Conservation (phyloP, 2,329 filamentous ascomycete genomes). For the Claviceps sp. region DNA sequence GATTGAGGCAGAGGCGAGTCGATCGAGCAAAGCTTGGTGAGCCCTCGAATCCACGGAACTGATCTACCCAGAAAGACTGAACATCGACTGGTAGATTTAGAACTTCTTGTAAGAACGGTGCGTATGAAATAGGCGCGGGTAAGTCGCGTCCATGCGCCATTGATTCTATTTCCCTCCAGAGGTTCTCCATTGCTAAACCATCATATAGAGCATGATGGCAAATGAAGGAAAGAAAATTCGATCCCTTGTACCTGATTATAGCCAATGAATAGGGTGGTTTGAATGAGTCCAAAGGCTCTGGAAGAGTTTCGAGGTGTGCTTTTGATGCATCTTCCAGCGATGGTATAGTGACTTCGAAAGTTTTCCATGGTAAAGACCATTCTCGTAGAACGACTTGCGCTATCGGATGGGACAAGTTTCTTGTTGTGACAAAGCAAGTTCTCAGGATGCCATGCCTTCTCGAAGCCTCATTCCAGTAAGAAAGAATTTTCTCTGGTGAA, state of each 20-base stretch:
- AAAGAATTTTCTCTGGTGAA: slow-evolving; percentile 34
- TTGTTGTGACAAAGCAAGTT: slow-evolving; percentile 59
- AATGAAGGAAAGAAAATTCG: slow-evolving; percentile 30
- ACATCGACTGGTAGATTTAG: slow-evolving; percentile 31
- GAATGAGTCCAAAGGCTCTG: slow-evolving; percentile 28
- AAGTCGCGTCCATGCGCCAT: slow-evolving; percentile 36
- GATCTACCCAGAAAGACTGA: slow-evolving; percentile 52
- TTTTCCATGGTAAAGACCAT: slow-evolving; percentile 27
- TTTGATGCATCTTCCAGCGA: slow-evolving; percentile 25
- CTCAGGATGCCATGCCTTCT: slow-evolving; percentile 62
- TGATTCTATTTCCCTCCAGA: slow-evolving; percentile 58
- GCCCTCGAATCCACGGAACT: slow-evolving; percentile 37
- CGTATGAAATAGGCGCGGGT: slow-evolving; percentile 38
- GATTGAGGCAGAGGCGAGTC: slow-evolving; percentile 11
- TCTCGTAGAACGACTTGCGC: slow-evolving; percentile 55
- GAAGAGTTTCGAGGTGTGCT: slow-evolving; percentile 25
- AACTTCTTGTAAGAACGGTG: slow-evolving; percentile 49
- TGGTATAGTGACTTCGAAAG: slow-evolving; percentile 16
- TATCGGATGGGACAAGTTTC: slow-evolving; percentile 46
- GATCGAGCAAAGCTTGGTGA: slow-evolving; percentile 14
- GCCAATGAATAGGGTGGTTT: slow-evolving; percentile 33
- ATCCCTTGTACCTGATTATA: slow-evolving; percentile 20
- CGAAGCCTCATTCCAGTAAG: slow-evolving; percentile 50
- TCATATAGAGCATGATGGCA: slow-evolving; percentile 82
- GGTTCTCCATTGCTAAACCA: slow-evolving; percentile 56